phyloP scores from a whole-genome alignment of 495 filamentous ascomycete genomes.

The Cudoniella acicularis region DNA sequence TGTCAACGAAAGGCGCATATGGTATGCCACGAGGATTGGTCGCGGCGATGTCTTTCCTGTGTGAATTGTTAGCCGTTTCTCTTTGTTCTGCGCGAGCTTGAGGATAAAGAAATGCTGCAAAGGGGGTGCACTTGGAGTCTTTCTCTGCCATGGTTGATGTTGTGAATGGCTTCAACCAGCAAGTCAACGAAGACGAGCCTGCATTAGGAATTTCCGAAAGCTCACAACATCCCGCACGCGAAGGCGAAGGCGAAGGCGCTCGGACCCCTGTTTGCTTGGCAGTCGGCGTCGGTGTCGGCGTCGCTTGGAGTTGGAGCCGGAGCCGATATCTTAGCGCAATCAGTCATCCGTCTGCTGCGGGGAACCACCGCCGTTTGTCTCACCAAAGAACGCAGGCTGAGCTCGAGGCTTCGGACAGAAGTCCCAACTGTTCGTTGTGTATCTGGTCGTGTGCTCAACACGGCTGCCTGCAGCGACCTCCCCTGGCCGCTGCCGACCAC shows the following conservation, averaged over 20 bases:
- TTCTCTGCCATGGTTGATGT: conserved; percentile 18
- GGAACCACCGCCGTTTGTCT: too few relatives aligned
- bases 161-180: background rate
- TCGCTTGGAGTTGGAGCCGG: too few relatives aligned
- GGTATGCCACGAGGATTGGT: conserved; percentile 95
- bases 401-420: too few relatives aligned
- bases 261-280: too few relatives aligned
- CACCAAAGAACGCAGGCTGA: too few relatives aligned
- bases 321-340: background rate
- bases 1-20: conserved; percentile 91
- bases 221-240: too few relatives aligned
- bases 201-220: background rate
- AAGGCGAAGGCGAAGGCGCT: too few relatives aligned
- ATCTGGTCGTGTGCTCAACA: too few relatives aligned
- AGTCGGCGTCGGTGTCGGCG: too few relatives aligned
- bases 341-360: background rate
- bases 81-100: too few relatives aligned
- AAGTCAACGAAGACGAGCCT: too few relatives aligned
- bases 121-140: conserved; percentile 21
- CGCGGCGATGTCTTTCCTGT: conserved; percentile 48
- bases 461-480: background rate
- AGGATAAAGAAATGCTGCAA: background rate
- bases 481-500: too few relatives aligned
- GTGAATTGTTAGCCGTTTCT: conserved; percentile 4
- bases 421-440: background rate